Evolutionary conservation across 805 yeast genomes (phyloP).

Genomic region (Ogataea thermomethanolica): DNA sequence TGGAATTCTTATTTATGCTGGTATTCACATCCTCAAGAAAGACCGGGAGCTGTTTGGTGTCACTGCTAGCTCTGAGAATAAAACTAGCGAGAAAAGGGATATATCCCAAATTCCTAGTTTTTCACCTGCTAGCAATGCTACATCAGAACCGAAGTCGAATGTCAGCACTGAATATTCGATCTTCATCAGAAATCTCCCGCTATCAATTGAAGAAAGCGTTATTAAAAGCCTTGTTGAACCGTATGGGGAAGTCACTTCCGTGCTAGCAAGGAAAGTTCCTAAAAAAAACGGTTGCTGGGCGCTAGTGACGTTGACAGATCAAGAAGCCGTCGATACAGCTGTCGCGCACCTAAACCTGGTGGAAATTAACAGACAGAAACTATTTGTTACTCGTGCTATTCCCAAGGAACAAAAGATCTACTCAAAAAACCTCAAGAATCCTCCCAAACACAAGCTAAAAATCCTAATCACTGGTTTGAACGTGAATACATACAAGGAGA

Average conservation of each 20-base stretch:
- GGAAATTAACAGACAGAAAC: slow-evolving; percentile 28
- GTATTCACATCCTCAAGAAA: slow-evolving; percentile 29
- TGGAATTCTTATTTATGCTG: slow-evolving; percentile 25
- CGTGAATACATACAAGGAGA: slow-evolving; percentile 18
- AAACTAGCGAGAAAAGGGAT: slow-evolving; percentile 10
- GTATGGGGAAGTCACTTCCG: slow-evolving; percentile 29
- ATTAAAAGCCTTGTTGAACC: slow-evolving; percentile 29
- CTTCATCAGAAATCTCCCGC: slow-evolving; percentile 32
- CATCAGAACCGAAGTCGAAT: slow-evolving; percentile 7
- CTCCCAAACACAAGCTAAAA: slow-evolving; percentile 24
- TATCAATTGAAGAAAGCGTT: slow-evolving; percentile 23
- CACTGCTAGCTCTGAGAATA: slow-evolving; percentile 2
- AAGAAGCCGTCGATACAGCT: slow-evolving; percentile 26
- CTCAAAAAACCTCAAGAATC: slow-evolving; percentile 16
- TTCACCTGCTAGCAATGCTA: slow-evolving; percentile 11
- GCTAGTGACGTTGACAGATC: slow-evolving; percentile 27
- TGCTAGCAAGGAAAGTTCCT: slow-evolving; percentile 27
- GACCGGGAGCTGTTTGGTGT: slow-evolving; percentile 27
- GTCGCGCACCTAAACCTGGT: slow-evolving; percentile 26
- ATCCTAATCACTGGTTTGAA: slow-evolving; percentile 28
- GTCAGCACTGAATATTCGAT: slow-evolving; percentile 28
- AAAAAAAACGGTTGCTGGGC: slow-evolving; percentile 33
- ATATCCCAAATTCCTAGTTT: slow-evolving; percentile 13
- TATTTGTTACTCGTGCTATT: slow-evolving; percentile 33
- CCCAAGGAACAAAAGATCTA: slow-evolving; percentile 33